Base-by-base conservation (phyloP, 2,329 filamentous ascomycete species). In the Aureobasidium melanogenum region DNA sequence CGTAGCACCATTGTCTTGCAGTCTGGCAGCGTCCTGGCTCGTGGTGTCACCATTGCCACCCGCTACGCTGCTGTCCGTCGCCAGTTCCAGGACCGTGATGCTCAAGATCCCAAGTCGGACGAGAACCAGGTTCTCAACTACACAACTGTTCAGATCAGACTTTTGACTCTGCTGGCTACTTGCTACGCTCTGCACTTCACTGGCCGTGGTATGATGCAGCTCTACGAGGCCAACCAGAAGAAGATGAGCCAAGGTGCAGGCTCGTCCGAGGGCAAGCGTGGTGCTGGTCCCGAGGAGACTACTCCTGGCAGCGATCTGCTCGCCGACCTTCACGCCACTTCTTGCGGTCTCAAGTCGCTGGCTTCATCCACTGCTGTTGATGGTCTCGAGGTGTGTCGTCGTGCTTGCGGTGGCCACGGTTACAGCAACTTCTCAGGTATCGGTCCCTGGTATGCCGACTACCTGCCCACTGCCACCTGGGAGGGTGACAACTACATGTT, bases 401-500 rank as follows among this genome's bases (percentile, higher is more conserved):
- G 88, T 66, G 88, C 88, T 28, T 90, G 87, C 65, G 88, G 88
- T 72, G 88, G 88, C 6, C 88, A 91, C 71, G 88, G 88, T 50
- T 91, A 90, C 77, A 85, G 81, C 60, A 84, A 81, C 68, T 89
- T 90, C 76, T 84, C 84, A 60, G 88, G 88, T n/a, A 89, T 92
- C 66, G 88, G 87, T 1, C 76, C 82, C 19, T 88, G 84, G 81
- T 91, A 90, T 68, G 80, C 87, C 30, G 88, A 91, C 71, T 90
- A 91, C 70, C 79, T 91, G 1, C 87, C 88, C 17, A 88, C 83
- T 0, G 75, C 79, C 4, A 89, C 87, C 10, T 89, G 86, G 85
- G 88, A 91, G 71, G 88, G 88, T 47, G 88, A 90, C 76, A 90
- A 89, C 77, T 91, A 88, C 77, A 90, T 91, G 88, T 78, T 91